Percentiles rank a stretch among this genome's conserved stretches.
Evolutionary conservation across 371 early-diverging fungal genomes (phyloP).

Genomic region (Actinomortierella wolfii): DNA sequence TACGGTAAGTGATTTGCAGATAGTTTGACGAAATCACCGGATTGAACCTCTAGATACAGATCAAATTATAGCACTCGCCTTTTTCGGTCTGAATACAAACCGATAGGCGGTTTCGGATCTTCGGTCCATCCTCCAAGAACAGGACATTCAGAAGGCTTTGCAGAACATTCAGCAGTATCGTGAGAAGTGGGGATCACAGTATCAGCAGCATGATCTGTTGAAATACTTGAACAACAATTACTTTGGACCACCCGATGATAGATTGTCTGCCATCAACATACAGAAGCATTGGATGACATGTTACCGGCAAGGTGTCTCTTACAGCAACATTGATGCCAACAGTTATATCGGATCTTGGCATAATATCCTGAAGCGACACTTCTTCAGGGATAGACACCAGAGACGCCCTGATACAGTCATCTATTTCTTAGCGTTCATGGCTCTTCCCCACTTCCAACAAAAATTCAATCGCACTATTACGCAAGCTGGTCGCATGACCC

Average conservation of each 20-base stretch:
- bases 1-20: background rate
- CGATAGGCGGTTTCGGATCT: constrained; percentile 5
- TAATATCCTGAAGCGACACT: constrained; percentile 19
- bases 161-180: constrained; percentile 2
- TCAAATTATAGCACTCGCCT: too few species aligned
- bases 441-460: constrained; percentile 13
- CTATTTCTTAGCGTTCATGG: constrained; percentile 13
- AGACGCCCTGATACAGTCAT: constrained; percentile 17
- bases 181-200: constrained; percentile 10
- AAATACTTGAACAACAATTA: constrained; percentile 10
- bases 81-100: background rate
- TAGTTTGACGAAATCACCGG: too few species aligned
- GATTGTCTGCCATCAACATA: background rate
- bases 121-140: constrained; percentile 3
- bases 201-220: constrained; percentile 1
- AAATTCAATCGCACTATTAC: constrained; percentile 9
- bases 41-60: too few species aligned
- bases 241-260: constrained; percentile 5
- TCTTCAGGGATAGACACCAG: constrained; percentile 16
- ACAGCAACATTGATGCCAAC: constrained; percentile 15
- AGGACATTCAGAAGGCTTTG: background rate
- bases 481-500: constrained; percentile 15
- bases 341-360: constrained; percentile 18
- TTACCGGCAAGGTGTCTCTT: constrained; percentile 13
- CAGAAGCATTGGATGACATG: constrained; percentile 21